Percentiles rank a stretch among this genome's conserved stretches.
Evolutionary conservation across 768 basidiomycete genomes (phyloP).

Genomic region (Sutorius australiensis): DNA sequence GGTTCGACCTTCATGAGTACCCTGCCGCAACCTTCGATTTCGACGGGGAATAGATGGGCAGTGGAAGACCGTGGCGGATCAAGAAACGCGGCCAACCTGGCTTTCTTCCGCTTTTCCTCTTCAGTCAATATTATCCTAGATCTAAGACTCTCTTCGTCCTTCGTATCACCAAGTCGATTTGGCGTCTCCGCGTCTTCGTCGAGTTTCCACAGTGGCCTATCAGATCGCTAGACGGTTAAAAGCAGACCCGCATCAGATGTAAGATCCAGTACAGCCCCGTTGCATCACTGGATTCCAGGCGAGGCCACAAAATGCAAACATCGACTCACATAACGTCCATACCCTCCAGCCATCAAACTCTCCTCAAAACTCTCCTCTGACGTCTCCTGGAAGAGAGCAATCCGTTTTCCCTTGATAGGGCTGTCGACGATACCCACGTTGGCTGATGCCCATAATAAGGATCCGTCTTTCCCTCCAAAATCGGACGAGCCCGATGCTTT

Average conservation of each 20-base stretch:
- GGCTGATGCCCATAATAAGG: constrained; percentile 20
- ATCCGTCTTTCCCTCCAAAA: constrained; percentile 7
- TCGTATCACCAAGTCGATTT: constrained; percentile 9
- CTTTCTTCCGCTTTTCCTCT: constrained; percentile 63
- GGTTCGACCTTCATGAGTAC: constrained; percentile 59
- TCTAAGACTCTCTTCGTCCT: constrained; percentile 10
- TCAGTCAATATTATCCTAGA: constrained; percentile 35
- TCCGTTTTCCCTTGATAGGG: constrained; percentile 66
- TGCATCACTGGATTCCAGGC: background rate
- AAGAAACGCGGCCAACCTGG: constrained; percentile 66
- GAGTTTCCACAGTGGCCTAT: constrained; percentile 18
- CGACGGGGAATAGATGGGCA: constrained; percentile 53
- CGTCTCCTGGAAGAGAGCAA: constrained; percentile 77
- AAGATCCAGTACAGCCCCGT: constrained; percentile 6
- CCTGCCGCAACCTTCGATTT: constrained; percentile 65
- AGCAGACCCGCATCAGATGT: constrained; percentile 9
- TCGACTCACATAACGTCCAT: constrained; percentile 66
- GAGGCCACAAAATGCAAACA: background rate
- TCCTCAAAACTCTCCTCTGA: constrained; percentile 84
- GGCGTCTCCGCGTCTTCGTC: constrained; percentile 15
- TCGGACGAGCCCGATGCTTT: constrained; percentile 10
- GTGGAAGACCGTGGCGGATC: constrained; percentile 35
- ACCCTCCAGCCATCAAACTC: constrained; percentile 78
- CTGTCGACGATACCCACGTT: constrained; percentile 64
- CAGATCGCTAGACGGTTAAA: constrained; percentile 23